Evolutionary conservation across 768 basidiomycete species (phyloP), one percentile per base, ranked within the genome.

Genomic region (Roridomyces roridus): DNA sequence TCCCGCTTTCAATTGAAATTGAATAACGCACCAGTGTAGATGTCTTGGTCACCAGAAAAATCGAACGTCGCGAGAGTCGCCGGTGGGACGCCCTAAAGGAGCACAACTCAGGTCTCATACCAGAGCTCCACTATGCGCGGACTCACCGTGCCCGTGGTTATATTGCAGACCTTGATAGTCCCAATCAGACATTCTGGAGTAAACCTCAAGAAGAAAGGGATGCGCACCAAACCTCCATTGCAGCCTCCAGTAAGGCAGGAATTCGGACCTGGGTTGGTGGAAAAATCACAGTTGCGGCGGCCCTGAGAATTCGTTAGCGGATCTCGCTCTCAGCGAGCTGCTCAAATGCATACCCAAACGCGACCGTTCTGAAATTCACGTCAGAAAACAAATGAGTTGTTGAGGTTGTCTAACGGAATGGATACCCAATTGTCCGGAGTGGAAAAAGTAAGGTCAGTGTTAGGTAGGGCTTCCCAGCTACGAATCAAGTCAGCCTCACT

Each of bases 201-300:
- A 18, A 20, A 44, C 26, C 28, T 29, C 34, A 52, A 29, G 23
- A 43, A 24, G 14, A 20, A 20, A 36, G 28, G 43, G 26, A 26
- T 35, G 40, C 51, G 45, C 26, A 52, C 42, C 43, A 53, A 53
- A 26, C 51, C 51, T 25, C 43, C 51, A 46, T 37, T 53, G 10
- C 51, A 53, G 26, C 51, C 35, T 53, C 51, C 51, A 24, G 41
- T 26, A 39, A 53, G 51, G 36, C 44, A 53, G 35, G 51, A 45
- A 39, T 53, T 37, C 18, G 51, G 43, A 39, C 51, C 25, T 14
- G 51, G 21, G 39, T 26, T 39, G 34, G 44, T 45, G 14, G 51
- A 53, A 36, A 53, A 53, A 53, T 53, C 35, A 39, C 43, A 53
- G 44, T 45, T 46, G 44, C 51, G 44, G 4, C 51, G 51, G 36